Base-by-base conservation (phyloP, 768 basidiomycete species). In the Rhodosporidiobolus odoratus region DNA sequence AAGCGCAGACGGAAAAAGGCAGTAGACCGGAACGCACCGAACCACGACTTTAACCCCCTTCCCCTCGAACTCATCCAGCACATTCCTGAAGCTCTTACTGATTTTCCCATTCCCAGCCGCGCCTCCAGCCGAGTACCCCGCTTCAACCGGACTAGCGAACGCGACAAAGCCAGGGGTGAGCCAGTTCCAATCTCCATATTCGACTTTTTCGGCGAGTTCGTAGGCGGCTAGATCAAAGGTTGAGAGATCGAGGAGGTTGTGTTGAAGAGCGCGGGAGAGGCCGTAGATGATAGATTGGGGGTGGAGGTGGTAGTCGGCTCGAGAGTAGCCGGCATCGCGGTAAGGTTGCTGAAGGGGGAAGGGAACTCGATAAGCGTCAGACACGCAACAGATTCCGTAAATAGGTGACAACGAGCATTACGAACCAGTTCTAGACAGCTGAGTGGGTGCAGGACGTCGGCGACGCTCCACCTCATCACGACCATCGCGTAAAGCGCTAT, bases 131-230 rank as follows among this genome's bases (percentile, higher is more conserved):
- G 64, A 60, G 54, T 65, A 78, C 25, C 75, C 75, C 80, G 88
- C 84, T 80, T 91, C 91, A 75, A 92, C 83, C 86, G 77, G 77
- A 27, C 57, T 61, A 23, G 77, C 77, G 34, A 78, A 78, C 35
- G 76, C 76, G 34, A 77, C 48, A 77, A 93, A 92, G 72, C 89
- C 85, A 2, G 91, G 65, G 25, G 66, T 72, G 58, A 71, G 53
- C 91, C 91, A 94, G 77, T 95, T 95, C 89, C 92, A 93, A 79
- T 94, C 92, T 21, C 91, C 90, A 77, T 92, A 92, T 80, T 92
- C 91, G 52, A 94, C 92, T 50, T 93, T 93, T 79, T 97, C 94
- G 79, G 93, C 95, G 78, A 83, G 89, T 79, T 93, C 91, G 78
- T 98, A 97, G 72, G 94, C 92, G 70, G 90, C 89, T 54, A 92